Evolutionary conservation across 2,329 filamentous ascomycete genomes (phyloP).

Genomic region (Cladophialophora carrionii): DNA sequence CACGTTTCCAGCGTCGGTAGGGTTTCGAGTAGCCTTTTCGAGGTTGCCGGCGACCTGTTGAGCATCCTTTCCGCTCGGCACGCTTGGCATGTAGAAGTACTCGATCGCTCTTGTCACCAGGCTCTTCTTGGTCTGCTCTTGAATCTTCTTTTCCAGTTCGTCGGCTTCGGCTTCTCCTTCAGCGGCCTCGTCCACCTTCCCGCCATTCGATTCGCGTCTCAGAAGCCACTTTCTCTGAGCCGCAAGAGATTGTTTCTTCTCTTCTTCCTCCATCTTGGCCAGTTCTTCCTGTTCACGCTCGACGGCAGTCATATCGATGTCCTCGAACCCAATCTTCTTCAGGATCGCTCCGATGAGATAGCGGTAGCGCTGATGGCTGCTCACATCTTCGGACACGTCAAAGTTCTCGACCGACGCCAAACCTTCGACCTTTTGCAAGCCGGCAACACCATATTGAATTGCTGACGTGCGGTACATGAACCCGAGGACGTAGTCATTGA

Average conservation of each 20-base stretch:
- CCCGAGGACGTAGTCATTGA: conserved; percentile 83
- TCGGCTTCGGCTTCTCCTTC: conserved; percentile 39
- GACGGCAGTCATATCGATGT: conserved; percentile 57
- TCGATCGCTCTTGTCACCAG: conserved; percentile 37
- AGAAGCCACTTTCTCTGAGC: conserved; percentile 35
- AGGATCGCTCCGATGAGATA: conserved; percentile 69
- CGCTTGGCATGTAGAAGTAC: conserved; percentile 38
- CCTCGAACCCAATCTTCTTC: conserved; percentile 69
- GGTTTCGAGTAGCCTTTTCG: conserved; percentile 25
- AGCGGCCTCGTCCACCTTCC: conserved; percentile 38
- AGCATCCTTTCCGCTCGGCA: conserved; percentile 35
- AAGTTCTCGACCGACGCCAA: conserved; percentile 63
- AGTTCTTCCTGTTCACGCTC: conserved; percentile 50
- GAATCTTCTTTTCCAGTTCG: conserved; percentile 37
- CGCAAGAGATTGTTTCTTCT: conserved; percentile 42
- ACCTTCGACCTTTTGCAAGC: conserved; percentile 71
- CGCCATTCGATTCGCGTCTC: conserved; percentile 34
- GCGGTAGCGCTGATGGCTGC: conserved; percentile 71
- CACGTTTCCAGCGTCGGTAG: conserved; percentile 22
- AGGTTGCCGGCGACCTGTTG: conserved; percentile 31
- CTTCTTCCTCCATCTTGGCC: conserved; percentile 45
- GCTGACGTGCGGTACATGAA: conserved; percentile 86
- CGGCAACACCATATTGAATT: conserved; percentile 80
- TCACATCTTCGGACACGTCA: conserved; percentile 66
- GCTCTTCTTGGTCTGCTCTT: conserved; percentile 39